A percentile compares a stretch with the other conserved stretches of the same genome.
Evolutionary conservation across 805 yeast genomes (phyloP).

Genomic region (Myxozyma kluyveri): DNA sequence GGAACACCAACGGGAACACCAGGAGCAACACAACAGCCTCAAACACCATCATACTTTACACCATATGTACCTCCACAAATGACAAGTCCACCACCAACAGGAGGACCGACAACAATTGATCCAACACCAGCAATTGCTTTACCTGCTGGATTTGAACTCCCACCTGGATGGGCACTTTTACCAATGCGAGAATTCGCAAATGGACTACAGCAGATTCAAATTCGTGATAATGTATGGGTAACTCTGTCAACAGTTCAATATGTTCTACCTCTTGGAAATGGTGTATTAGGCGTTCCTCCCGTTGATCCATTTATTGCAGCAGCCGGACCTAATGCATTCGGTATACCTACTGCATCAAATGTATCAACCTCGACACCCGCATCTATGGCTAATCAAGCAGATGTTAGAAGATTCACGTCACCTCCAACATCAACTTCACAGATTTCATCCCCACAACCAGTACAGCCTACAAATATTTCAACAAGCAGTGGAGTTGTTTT

Average conservation of each 20-base stretch:
- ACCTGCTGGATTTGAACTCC: constrained; percentile 25
- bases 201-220: constrained; percentile 26
- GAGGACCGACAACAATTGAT: neutral
- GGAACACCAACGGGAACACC: constrained; percentile 6
- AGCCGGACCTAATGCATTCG: constrained; percentile 8
- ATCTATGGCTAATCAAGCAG: too few species aligned
- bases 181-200: constrained; percentile 31
- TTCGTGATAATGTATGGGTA: constrained; percentile 27
- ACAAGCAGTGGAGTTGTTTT: too few species aligned
- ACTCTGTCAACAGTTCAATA: constrained; percentile 27
- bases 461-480: too few species aligned
- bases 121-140: constrained; percentile 8
- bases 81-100: neutral
- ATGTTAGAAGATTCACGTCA: too few species aligned
- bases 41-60: neutral
- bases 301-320: constrained; percentile 7
- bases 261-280: constrained; percentile 22
- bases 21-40: constrained; percentile 5
- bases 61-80: neutral
- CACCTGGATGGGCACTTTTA: constrained; percentile 31
- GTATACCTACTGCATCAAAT: constrained; percentile 1
- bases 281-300: constrained; percentile 20
- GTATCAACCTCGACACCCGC: neutral
- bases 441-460: too few species aligned
- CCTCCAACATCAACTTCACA: too few species aligned